These are phyloP conservation scores for Aureobasidium sp. DNA, from an alignment of 2,329 filamentous ascomycete genomes.

Conservation along the genomic window DNA sequence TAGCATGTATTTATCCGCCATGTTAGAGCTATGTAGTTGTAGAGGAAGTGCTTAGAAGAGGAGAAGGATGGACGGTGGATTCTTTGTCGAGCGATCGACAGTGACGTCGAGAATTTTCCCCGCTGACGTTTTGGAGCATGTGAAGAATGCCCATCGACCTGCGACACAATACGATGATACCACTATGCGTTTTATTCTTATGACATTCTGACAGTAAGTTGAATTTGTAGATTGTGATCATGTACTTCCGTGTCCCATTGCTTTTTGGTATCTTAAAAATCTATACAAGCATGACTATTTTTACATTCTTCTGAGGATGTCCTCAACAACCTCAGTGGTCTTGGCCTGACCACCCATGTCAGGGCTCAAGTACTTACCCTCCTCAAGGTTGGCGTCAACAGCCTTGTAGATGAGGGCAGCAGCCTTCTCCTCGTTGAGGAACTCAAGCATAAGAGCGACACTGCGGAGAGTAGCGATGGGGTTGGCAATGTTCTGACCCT, in stretches of 20 bases:
- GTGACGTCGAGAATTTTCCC: background rate
- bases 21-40: conserved; percentile 17
- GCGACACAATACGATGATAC: background rate
- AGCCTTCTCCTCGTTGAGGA: conserved; percentile 77
- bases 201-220: background rate
- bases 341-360: conserved; percentile 83
- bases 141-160: background rate
- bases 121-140: background rate
- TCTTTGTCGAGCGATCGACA: background rate
- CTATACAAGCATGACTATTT: conserved; percentile 13
- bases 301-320: conserved; percentile 78
- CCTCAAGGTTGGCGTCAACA: conserved; percentile 82
- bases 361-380: conserved; percentile 74
- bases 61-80: background rate
- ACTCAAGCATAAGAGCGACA: conserved; percentile 92
- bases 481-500: conserved; percentile 88
- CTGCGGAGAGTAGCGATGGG: conserved; percentile 91
- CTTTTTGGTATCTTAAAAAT: conserved; percentile 15
- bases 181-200: background rate
- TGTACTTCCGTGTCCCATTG: conserved; percentile 1
- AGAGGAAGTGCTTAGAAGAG: background rate
- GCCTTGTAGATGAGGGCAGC: conserved; percentile 86
- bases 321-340: conserved; percentile 79
- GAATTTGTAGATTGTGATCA: background rate
- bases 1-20: conserved; percentile 69